Percentiles rank a stretch among this genome's conserved stretches.
Evolutionary conservation across 2,329 filamentous ascomycete species (phyloP).

Genomic region (Colletotrichum camelliae): DNA sequence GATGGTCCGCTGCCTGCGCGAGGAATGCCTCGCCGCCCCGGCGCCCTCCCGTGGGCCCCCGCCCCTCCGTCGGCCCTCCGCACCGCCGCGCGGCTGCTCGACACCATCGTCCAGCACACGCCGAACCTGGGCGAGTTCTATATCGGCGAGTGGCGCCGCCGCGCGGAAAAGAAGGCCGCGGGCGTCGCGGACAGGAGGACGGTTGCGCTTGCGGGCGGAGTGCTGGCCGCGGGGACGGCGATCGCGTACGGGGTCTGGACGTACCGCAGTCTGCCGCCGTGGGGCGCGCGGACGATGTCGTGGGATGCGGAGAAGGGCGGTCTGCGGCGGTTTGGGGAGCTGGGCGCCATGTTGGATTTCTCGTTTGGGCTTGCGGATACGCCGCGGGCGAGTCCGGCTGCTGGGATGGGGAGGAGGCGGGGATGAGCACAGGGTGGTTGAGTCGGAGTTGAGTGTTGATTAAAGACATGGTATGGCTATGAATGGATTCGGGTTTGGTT

Average conservation of each 20-base stretch:
- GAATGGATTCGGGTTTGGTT: not conserved
- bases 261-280: constrained; percentile 47
- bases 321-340: constrained; percentile 50
- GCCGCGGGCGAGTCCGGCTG: not conserved
- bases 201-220: constrained; percentile 34
- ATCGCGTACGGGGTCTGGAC: constrained; percentile 43
- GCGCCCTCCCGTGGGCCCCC: constrained; percentile 30
- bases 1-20: constrained; percentile 37
- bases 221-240: constrained; percentile 42
- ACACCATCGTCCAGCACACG: constrained; percentile 38
- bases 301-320: constrained; percentile 41
- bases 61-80: constrained; percentile 23
- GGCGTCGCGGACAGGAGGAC: constrained; percentile 30
- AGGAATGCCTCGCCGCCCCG: constrained; percentile 24
- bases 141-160: constrained; percentile 39
- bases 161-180: constrained; percentile 35
- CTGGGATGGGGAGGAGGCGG: not conserved
- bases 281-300: constrained; percentile 48
- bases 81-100: constrained; percentile 35
- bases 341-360: constrained; percentile 49
- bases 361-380: constrained; percentile 18
- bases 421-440: constrained; percentile 12
- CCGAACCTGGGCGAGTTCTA: constrained; percentile 42
- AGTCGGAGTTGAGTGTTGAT: constrained; percentile 19
- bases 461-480: not conserved